Evolutionary conservation across 768 basidiomycete species (phyloP), one percentile per base, ranked within the genome.

Genomic region (Grammothele lineata): DNA sequence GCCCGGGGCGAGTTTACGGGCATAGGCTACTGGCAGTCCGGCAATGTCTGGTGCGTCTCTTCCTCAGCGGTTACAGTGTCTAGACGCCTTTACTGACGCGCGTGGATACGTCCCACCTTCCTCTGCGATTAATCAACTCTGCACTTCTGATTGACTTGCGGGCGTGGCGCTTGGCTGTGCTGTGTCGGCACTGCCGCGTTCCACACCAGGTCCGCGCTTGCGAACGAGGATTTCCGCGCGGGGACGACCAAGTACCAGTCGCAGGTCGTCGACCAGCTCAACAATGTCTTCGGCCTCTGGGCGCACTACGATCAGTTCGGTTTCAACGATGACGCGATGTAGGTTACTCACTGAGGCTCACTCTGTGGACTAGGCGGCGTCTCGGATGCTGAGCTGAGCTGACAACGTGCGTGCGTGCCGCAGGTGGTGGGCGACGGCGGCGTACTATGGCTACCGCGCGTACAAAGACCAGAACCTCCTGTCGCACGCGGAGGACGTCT

Each of bases 381-480:
- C n/a, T n/a, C n/a, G n/a, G n/a, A n/a, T n/a, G n/a, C n/a, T n/a
- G 27, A 30, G 8, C 27, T 30, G 7, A 14, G 12, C 22, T 23
- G 8, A 26, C 30, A 21, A 11, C 32, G 22, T 43, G 40, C 25
- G 17, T 17, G 35, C 12, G 17, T 24, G 15, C 30, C 0, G 7
- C 30, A 70, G 75, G 49, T 79, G 76, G 77, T 78, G 77, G 77
- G 77, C 74, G 3, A 70, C 68, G 47, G 70, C 76, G n/a, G 72
- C 75, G 1, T 56, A 73, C 34, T 76, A 77, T 42, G 75, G 68
- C 6, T 71, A 74, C 53, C 67, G 72, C 43, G 73, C 73, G 3
- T 79, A 78, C 45, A 61, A 59, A n/a, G 71, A 77, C 51, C 46
- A 57, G 2, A 69, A 63, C 23, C 57, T 77, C 12, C 53, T 77